These are phyloP conservation scores for Magnaporthiopsis incrustans DNA, from an alignment of 2,329 filamentous ascomycete species.

Conservation along the genomic window DNA sequence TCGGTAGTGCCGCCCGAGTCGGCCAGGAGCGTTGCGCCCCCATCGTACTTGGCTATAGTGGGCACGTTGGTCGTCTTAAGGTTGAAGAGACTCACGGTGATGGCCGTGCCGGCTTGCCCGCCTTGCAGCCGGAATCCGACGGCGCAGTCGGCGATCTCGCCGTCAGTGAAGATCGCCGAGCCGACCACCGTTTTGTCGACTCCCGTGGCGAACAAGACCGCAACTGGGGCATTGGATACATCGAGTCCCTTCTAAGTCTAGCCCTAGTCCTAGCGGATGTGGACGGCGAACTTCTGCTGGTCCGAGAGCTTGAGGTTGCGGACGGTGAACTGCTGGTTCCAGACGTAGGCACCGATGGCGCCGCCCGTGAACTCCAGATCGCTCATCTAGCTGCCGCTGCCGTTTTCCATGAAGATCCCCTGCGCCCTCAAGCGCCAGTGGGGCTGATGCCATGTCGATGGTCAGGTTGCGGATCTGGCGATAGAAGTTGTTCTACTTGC, in stretches of 20 bases:
- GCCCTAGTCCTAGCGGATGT: slow-evolving; percentile 10
- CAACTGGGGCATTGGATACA: slow-evolving; percentile 58
- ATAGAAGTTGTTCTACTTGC: slow-evolving; percentile 20
- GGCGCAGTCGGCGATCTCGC: slow-evolving; percentile 6
- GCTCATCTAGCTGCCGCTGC: slow-evolving; percentile 7
- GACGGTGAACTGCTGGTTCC: slow-evolving; percentile 14
- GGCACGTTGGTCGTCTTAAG: slow-evolving; percentile 30
- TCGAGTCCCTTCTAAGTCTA: slow-evolving; percentile 22
- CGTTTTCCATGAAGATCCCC: slow-evolving; percentile 9
- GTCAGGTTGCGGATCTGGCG: slow-evolving; percentile 43
- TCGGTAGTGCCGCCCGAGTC: slow-evolving; percentile 28
- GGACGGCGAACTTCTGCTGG: slow-evolving; percentile 29
- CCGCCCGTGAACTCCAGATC: slow-evolving; percentile 46
- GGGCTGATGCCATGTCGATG: slow-evolving; percentile 29
- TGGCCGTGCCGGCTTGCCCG: slow-evolving; percentile 24
- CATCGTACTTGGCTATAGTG: slow-evolving; percentile 34
- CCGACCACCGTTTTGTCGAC: slow-evolving; percentile 5
- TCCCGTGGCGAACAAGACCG: slow-evolving; percentile 51
- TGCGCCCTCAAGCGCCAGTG: slow-evolving; percentile 56
- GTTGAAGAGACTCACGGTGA: slow-evolving; percentile 39
- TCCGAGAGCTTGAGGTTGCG: slow-evolving; percentile 42
- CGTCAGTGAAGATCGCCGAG: slow-evolving; percentile 12
- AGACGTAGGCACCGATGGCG: slow-evolving; percentile 37
- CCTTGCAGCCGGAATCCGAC: slow-evolving; percentile 7
- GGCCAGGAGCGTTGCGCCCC: slow-evolving; percentile 36